Percentiles rank a stretch among this genome's conserved stretches.
Conservation (phyloP, 139 green algal species). For the Yamagishiella unicocca region DNA sequence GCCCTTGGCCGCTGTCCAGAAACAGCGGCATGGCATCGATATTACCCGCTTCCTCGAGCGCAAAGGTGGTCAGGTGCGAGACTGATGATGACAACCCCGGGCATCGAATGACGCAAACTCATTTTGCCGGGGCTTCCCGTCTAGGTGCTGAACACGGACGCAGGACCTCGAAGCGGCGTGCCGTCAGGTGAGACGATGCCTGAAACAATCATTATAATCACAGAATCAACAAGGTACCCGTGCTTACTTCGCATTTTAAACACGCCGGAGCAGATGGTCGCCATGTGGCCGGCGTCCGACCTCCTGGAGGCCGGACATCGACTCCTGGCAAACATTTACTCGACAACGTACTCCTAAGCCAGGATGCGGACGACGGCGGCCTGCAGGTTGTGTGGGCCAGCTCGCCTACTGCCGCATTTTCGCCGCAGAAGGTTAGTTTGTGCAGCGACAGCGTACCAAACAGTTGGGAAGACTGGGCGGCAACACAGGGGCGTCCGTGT, state of each 20-base stretch:
- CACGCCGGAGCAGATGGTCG: neutral
- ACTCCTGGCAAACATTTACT: constrained; percentile 37
- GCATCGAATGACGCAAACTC: no score
- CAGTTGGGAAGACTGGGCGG: no score
- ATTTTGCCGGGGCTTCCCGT: no score
- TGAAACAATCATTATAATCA: no score
- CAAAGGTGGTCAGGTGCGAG: neutral
- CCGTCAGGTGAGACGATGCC: no score
- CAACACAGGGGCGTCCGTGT: no score
- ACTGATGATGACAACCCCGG: no score
- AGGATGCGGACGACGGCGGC: constrained; percentile 43
- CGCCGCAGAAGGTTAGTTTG: constrained; percentile 12
- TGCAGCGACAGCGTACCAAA: no score
- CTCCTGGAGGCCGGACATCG: neutral
- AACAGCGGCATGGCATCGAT: neutral
- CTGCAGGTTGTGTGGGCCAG: constrained; percentile 50
- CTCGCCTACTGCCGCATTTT: constrained; percentile 26
- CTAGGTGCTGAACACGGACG: neutral
- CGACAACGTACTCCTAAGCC: constrained; percentile 47
- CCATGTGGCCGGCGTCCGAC: neutral
- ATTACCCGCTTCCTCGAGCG: constrained; percentile 38
- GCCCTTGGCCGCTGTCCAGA: neutral
- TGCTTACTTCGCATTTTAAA: no score
- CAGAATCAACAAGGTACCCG: no score
- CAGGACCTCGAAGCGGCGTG: no score